Evolutionary conservation across 1,139 yeast species (phyloP), one percentile per base, ranked within the genome.

Genomic region (Wickerhamomyces sp.): DNA sequence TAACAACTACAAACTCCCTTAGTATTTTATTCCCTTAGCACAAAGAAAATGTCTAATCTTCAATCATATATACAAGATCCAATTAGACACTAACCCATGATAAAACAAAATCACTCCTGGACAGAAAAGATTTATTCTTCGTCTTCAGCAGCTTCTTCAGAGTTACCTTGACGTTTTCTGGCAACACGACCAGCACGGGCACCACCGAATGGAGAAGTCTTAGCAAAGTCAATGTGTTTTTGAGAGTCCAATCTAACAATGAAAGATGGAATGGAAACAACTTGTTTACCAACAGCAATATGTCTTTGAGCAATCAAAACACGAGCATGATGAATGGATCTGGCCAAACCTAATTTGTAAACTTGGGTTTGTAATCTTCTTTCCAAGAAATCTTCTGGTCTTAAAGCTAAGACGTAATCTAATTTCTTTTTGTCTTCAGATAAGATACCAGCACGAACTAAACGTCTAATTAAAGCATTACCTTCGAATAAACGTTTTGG

Each of bases 361-460:
- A 92, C 99, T 80, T 92, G 99, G 70, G 99, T 94, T 81, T 92
- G 99, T 72, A 92, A 84, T 81, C 99, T 88, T 84, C 98, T 90
- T 81, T 92, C 99, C 77, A 92, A 85, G 94, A 92, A 92, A 76
- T 94, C 98, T 81, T 92, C 98, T 65, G 88, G 76, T 74, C 87
- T 85, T 69, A 92, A 85, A 67, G 99, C 97, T 74, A 92, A 81
- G 64, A 92, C 99, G 76, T 94, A 94, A 92, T 92, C 99, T 76
- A 92, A 89, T 81, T 94, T 92, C 96, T 89, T 89, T 79, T 86
- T 89, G 82, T 94, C 98, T 78, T 92, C 99, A 59, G 96, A 78
- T 72, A 92, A 83, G 68, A 92, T 96, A 87, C 99, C 99, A 60
- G 89, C 81, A 79, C 97, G 89, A 51, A 89, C 97, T 68, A 89